Conservation (phyloP, 2,329 filamentous ascomycete genomes). For the Colletotrichum sp. region DNA sequence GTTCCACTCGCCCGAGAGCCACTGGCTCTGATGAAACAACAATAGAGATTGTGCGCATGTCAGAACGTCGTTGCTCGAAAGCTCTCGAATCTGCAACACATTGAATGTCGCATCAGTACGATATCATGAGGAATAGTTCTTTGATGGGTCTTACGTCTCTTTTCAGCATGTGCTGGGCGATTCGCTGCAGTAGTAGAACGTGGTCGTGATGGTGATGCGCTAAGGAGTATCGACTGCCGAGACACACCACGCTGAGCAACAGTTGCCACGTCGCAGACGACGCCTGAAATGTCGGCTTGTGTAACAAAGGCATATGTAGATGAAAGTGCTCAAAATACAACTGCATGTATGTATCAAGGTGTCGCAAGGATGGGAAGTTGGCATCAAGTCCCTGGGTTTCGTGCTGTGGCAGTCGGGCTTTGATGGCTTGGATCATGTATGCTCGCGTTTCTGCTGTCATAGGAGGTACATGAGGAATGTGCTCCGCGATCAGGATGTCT, state of each 20-base stretch:
- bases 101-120: accelerated
- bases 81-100: background rate
- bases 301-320: background rate
- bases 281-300: background rate
- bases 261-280: background rate
- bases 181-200: background rate
- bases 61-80: background rate
- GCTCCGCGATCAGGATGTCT: background rate
- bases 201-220: background rate
- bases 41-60: background rate
- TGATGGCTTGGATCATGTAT: background rate
- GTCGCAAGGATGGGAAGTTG: background rate
- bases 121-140: background rate
- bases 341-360: background rate
- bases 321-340: background rate
- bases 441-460: background rate
- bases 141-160: background rate
- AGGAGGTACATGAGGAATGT: background rate
- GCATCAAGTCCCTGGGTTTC: background rate
- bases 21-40: background rate
- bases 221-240: background rate
- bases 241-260: background rate
- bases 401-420: background rate
- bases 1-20: background rate
- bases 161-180: background rate